Percentiles rank a stretch among this genome's conserved stretches.
Evolutionary conservation across 495 filamentous ascomycete genomes (phyloP).

Genomic region (Trichoderma erinaceum): DNA sequence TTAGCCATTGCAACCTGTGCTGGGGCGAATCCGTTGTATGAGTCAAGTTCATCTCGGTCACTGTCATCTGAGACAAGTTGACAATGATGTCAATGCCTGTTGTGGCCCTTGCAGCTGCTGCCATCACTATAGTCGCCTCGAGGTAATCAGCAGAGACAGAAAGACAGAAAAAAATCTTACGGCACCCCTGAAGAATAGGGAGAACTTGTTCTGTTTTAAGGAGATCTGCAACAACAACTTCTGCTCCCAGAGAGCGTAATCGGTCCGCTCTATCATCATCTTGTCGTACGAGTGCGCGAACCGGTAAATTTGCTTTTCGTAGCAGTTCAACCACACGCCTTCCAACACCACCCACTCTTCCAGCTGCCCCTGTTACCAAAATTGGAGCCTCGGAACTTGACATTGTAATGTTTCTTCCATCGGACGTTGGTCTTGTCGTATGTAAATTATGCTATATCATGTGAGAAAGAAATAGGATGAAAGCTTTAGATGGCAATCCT

Average conservation of each 20-base stretch:
- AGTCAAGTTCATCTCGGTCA: conserved; percentile 13
- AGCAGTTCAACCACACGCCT: conserved; percentile 7
- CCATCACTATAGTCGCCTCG: conserved; percentile 16
- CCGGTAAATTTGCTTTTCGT: not conserved
- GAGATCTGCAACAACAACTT: conserved; percentile 16
- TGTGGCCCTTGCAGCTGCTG: conserved; percentile 14
- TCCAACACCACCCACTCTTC: conserved; percentile 13
- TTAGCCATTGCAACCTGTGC: conserved; percentile 16
- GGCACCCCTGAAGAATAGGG: conserved; percentile 8
- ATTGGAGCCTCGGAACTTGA: not conserved
- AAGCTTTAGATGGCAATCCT: too few species aligned
- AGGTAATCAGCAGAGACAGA: conserved; percentile 14
- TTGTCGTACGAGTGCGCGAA: conserved; percentile 14
- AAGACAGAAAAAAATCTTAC: conserved; percentile 9
- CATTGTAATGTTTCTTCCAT: not conserved
- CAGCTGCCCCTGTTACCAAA: conserved; percentile 16
- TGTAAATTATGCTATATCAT: too few species aligned
- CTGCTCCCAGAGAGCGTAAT: conserved; percentile 14
- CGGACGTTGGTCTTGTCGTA: too few species aligned
- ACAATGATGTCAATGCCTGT: conserved; percentile 5
- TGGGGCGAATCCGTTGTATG: conserved; percentile 17
- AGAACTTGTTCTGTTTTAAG: conserved; percentile 15
- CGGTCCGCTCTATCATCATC: conserved; percentile 13
- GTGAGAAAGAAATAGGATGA: too few species aligned
- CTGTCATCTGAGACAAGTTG: conserved; percentile 18